Evolutionary conservation across 2,329 filamentous ascomycete genomes (phyloP), one percentile per base, ranked within the genome.

Genomic region (Endoconidiophora polonica): DNA sequence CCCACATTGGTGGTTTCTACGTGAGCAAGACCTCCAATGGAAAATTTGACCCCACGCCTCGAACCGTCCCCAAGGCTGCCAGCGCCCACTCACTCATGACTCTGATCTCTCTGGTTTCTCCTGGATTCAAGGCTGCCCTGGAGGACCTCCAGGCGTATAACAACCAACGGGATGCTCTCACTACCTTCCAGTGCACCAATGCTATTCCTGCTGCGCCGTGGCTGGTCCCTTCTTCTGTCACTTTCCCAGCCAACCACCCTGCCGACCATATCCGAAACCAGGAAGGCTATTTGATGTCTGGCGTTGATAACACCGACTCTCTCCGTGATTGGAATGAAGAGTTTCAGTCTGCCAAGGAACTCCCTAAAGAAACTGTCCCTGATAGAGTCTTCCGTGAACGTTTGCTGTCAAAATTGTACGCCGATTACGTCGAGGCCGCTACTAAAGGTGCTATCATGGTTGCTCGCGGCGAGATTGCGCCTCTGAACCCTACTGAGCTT

Each of bases 281-380:
- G 66, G 91, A 98, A 69, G 85, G 83, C 45, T 95, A 86, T 62
- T 70, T 98, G 54, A 79, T 96, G 54, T 77, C 85, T 18, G 93
- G 93, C 26, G 81, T 88, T 23, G 91, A 98, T 60, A 94, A 90
- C 62, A 86, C 86, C 0, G 91, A 98, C 61, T 94, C 87, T 3
- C 71, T 98, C 55, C 79, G 91, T 52, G 91, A 98, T 65, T 98
- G 93, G 90, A 98, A 98, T 59, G 91, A 98, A 64, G 91, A 98
- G 62, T 94, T 98, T 62, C 91, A 98, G 65, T 94, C 90, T 2
- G 94, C 91, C 9, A 81, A 86, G 59, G 91, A 98, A 65, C 74
- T 98, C 55, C 88, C 90, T 33, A 90, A 87, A 61, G 90, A 95
- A 56, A 86, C 81, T 5, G 84, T 98, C 9, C 90, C 95, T 64